Evolutionary conservation across 2,329 filamentous ascomycete genomes (phyloP).

Genomic region (Cladosporium sp.): DNA sequence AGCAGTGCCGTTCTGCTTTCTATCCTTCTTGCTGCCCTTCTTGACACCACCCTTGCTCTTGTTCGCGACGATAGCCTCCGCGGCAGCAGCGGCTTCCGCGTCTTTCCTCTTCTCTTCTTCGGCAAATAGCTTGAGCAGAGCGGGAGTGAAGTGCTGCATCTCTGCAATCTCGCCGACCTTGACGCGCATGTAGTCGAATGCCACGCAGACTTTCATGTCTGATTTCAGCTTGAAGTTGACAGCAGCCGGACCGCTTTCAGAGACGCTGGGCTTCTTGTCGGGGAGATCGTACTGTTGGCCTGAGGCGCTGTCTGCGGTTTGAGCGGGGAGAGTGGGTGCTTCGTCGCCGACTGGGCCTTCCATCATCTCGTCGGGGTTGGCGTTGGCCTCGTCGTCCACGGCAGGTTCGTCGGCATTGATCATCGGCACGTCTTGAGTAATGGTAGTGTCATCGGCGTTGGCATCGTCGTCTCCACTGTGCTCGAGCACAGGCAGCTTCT

Average conservation of each 20-base stretch:
- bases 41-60: conserved; percentile 6
- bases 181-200: conserved; percentile 78
- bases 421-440: conserved; percentile 30
- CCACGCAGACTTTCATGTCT: conserved; percentile 67
- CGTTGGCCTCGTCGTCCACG: not conserved
- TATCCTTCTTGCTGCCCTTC: conserved; percentile 10
- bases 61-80: not conserved
- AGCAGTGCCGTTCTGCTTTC: not conserved
- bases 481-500: conserved; percentile 65
- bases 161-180: conserved; percentile 69
- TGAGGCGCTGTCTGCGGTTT: conserved; percentile 18
- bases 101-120: conserved; percentile 37
- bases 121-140: conserved; percentile 59
- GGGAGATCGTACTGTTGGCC: conserved; percentile 29
- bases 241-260: conserved; percentile 22
- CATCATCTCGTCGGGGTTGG: not conserved
- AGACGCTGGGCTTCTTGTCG: conserved; percentile 16
- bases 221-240: conserved; percentile 42
- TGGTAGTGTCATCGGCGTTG: conserved; percentile 19
- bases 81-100: conserved; percentile 1
- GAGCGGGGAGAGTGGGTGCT: conserved; percentile 29
- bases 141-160: conserved; percentile 63
- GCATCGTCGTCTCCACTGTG: conserved; percentile 30
- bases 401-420: conserved; percentile 25
- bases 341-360: conserved; percentile 23